A percentile compares a stretch with the other conserved stretches of the same genome.
Evolutionary conservation across 352 stramenopile species (phyloP).

Genomic region (Phytophthora palmivora): DNA sequence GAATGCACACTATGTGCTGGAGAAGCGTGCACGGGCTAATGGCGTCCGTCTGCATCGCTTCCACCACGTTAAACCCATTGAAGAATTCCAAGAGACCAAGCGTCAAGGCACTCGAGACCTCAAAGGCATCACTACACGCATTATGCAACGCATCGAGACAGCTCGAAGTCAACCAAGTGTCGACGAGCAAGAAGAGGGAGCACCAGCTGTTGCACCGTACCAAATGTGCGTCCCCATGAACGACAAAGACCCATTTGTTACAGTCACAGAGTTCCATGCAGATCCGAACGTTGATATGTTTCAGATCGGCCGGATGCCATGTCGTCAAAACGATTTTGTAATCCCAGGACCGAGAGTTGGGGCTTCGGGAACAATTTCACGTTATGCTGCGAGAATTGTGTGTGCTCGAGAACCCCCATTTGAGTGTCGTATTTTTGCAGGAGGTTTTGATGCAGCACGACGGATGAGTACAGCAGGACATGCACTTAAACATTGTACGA

Average conservation of each 20-base stretch:
- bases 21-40: slow-evolving; percentile 55
- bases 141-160: slow-evolving; percentile 61
- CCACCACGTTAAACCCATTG: slow-evolving; percentile 56
- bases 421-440: slow-evolving; percentile 71
- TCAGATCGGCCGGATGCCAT: slow-evolving; percentile 84
- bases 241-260: slow-evolving; percentile 60
- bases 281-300: slow-evolving; percentile 72
- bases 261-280: slow-evolving; percentile 67
- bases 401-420: slow-evolving; percentile 64
- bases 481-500: slow-evolving; percentile 67
- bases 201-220: slow-evolving; percentile 27
- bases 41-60: slow-evolving; percentile 61
- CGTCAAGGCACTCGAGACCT: slow-evolving; percentile 38
- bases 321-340: slow-evolving; percentile 78
- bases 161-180: slow-evolving; percentile 6
- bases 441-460: slow-evolving; percentile 66
- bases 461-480: slow-evolving; percentile 69
- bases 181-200: slow-evolving; percentile 21
- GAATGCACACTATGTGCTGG: slow-evolving; percentile 72
- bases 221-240: slow-evolving; percentile 81
- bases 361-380: slow-evolving; percentile 77
- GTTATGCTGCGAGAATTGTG: slow-evolving; percentile 74
- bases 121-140: slow-evolving; percentile 56
- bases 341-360: slow-evolving; percentile 79
- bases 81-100: slow-evolving; percentile 5